phyloP scores from a whole-genome alignment of 345 rosid species.

The Eucalyptus tenuipes region DNA sequence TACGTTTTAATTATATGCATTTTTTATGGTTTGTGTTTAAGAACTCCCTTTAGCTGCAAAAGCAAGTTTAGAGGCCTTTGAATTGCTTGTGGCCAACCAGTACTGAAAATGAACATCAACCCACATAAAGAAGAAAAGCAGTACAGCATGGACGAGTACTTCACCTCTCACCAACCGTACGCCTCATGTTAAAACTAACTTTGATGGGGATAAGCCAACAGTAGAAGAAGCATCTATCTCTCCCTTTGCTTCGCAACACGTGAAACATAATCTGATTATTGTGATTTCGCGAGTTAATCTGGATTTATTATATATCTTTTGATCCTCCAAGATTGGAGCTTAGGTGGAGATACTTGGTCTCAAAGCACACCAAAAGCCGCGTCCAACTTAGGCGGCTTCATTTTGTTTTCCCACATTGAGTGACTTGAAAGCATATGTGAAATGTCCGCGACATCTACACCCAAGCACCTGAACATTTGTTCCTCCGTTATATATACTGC shows the following conservation, averaged over 20 bases:
- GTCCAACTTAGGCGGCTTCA: background rate
- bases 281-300: background rate
- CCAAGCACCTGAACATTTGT: background rate
- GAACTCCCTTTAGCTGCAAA: background rate
- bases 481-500: background rate
- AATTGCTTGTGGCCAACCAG: background rate
- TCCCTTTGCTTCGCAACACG: background rate
- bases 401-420: slow-evolving; percentile 19
- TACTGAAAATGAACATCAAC: background rate
- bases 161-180: slow-evolving; percentile 17
- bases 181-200: slow-evolving; percentile 16
- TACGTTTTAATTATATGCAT: background rate
- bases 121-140: background rate
- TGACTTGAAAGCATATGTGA: slow-evolving; percentile 47
- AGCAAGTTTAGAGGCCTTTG: background rate
- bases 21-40: background rate
- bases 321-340: background rate
- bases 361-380: slow-evolving; percentile 14
- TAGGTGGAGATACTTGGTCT: slow-evolving; percentile 28
- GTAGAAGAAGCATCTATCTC: background rate
- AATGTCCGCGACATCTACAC: background rate
- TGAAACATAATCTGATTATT: background rate
- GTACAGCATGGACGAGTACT: background rate
- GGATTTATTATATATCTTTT: background rate
- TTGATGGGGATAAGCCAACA: slow-evolving; percentile 45